A percentile compares a stretch with the other conserved stretches of the same genome.
These are phyloP conservation scores for Kodamaea fungicola DNA, from an alignment of 1,139 yeast species.

Conservation along the genomic window DNA sequence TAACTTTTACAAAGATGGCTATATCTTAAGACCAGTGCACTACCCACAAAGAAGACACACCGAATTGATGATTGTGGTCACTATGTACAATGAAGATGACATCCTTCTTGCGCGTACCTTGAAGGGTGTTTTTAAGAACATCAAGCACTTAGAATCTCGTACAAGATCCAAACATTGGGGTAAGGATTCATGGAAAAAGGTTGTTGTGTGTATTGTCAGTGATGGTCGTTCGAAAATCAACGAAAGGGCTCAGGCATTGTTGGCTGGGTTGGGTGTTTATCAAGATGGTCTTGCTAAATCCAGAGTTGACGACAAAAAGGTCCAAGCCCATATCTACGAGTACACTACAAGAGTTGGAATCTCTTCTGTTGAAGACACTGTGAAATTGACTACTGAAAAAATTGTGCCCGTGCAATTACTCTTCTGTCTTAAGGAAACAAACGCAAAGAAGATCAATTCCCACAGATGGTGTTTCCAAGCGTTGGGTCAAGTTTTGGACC, in stretches of 20 bases:
- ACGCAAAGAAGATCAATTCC: constrained; percentile 47
- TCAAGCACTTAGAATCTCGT: constrained; percentile 45
- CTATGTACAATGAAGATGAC: constrained; percentile 51
- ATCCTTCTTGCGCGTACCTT: constrained; percentile 43
- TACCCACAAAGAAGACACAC: constrained; percentile 45
- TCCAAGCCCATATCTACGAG: constrained; percentile 47
- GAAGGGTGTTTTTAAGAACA: constrained; percentile 47
- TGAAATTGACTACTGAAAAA: constrained; percentile 46
- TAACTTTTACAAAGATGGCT: constrained; percentile 43
- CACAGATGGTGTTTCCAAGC: constrained; percentile 54
- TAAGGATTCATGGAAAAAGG: constrained; percentile 47
- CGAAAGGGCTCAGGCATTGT: constrained; percentile 46
- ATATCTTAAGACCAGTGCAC: constrained; percentile 44
- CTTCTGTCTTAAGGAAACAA: constrained; percentile 45
- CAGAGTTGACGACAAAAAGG: constrained; percentile 44
- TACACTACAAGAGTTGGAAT: constrained; percentile 49
- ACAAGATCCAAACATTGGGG: constrained; percentile 45
- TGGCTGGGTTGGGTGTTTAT: constrained; percentile 48
- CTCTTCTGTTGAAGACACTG: constrained; percentile 44
- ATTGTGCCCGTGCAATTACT: constrained; percentile 48
- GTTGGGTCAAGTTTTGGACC: constrained; percentile 42
- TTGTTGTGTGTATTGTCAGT: constrained; percentile 46
- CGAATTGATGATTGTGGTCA: constrained; percentile 45
- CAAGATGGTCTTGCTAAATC: constrained; percentile 50
- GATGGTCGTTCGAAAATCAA: constrained; percentile 49